Evolutionary conservation across 2,329 filamentous ascomycete species (phyloP), one percentile per base, ranked within the genome.

Genomic region (Sarocladium strictum): DNA sequence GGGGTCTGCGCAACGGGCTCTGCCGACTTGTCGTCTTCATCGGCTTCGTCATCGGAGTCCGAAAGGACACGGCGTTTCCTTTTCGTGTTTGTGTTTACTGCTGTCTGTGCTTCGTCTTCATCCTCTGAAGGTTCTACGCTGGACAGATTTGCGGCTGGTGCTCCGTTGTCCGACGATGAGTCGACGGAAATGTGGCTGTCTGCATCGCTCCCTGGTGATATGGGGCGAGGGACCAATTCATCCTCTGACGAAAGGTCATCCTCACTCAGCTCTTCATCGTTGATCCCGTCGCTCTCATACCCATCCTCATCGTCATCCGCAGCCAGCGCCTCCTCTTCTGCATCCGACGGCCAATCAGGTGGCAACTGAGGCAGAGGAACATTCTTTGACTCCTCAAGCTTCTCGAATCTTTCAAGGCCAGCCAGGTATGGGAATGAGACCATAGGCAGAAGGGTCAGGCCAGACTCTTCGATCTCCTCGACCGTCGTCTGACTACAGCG

Each of bases 271-370:
- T 45, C 27, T 9, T 33, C 51, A 19, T 59, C 56, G 35, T 59
- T 49, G 4, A 58, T 56, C 15, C 58, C 57, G 4, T 60, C 55
- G 27, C 53, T 58, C 49, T 59, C 57, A 29, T 59, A 59, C 24
- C 54, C 54, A 49, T 56, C 40, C 21, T 35, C 21, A 35, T 41
- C 47, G 2, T 27, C 35, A 24, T 41, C 38, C 5, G 32, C 50
- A 11, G 15, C 50, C 32, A 27, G 9, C 5, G 26, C 50, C 12
- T 53, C 50, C 32, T 33, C 21, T 38, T 38, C 29, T 27, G 43
- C 21, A 27, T 38, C 47, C 15, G 47, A 51, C 14, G 47, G 47
- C 47, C 17, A 33, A 24, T 51, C 47, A 17, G 17, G 27, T 10
- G 47, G 47, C 5, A 51, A 29, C 29, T 51, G 12, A 23, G 47